Conservation (phyloP, 2,329 filamentous ascomycete genomes). For the Lachnellula subtilissima region DNA sequence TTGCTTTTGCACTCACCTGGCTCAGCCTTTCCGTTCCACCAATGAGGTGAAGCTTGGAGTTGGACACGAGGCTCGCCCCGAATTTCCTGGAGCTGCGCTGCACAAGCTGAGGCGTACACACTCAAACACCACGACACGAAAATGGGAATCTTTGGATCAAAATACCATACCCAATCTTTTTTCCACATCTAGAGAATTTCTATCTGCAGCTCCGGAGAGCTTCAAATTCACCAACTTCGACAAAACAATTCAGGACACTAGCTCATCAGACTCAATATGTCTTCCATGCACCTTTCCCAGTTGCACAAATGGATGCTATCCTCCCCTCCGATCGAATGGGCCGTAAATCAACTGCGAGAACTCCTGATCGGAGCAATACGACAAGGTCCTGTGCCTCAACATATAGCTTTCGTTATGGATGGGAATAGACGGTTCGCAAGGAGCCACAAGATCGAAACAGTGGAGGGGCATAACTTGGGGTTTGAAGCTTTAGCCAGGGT, state of each 20-base stretch:
- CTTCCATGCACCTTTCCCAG: slow-evolving; percentile 55
- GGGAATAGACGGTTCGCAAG: slow-evolving; percentile 91
- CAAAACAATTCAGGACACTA: not conserved
- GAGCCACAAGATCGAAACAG: slow-evolving; percentile 86
- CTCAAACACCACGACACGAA: not conserved
- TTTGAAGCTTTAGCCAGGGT: slow-evolving; percentile 92
- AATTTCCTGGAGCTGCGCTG: slow-evolving; percentile 2
- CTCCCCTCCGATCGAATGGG: slow-evolving; percentile 89
- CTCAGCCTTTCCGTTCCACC: slow-evolving; percentile 3
- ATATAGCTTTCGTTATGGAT: slow-evolving; percentile 99
- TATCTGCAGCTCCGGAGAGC: not conserved
- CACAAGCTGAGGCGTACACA: not conserved
- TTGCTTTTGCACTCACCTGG: not conserved
- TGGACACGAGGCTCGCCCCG: slow-evolving; percentile 1
- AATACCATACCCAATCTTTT: too few relatives aligned
- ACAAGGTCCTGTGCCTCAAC: slow-evolving; percentile 87
- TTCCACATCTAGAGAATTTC: too few relatives aligned
- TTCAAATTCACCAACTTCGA: not conserved
- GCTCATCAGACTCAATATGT: slow-evolving; percentile 21
- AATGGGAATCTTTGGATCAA: too few relatives aligned
- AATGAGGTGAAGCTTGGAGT: not conserved
- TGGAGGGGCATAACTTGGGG: slow-evolving; percentile 91
- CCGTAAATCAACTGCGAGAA: slow-evolving; percentile 71
- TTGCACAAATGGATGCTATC: slow-evolving; percentile 73
- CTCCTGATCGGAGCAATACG: slow-evolving; percentile 81